Evolutionary conservation across 2,329 filamentous ascomycete species (phyloP).

Genomic region (Diaporthe ampelina): DNA sequence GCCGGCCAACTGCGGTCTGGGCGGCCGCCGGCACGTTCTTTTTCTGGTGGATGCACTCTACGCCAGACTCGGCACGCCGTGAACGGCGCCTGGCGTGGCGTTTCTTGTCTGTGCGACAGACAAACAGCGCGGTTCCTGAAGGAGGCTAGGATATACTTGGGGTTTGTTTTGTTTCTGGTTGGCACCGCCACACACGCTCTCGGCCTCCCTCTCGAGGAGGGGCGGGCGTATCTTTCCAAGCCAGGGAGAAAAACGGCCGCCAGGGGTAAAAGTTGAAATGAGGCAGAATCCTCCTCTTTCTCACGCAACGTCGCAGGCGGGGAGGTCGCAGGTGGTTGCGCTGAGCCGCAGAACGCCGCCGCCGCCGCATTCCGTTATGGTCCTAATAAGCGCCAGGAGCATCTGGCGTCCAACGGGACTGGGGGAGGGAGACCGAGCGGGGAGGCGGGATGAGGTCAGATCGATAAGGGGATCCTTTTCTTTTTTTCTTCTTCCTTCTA

Average conservation of each 20-base stretch:
- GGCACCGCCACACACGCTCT: not conserved
- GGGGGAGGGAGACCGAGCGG: not conserved
- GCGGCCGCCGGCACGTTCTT: slow-evolving; percentile 1
- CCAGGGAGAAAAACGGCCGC: not conserved
- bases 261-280: not conserved
- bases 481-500: not conserved
- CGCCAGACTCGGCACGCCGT: not conserved
- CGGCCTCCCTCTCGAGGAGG: too few relatives aligned
- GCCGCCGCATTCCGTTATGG: not conserved
- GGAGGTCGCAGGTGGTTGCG: not conserved
- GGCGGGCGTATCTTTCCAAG: not conserved
- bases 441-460: not conserved
- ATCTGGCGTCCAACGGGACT: not conserved
- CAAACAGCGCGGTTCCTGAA: not conserved
- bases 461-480: slow-evolving; percentile 16
- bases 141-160: not conserved
- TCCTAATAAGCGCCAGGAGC: not conserved
- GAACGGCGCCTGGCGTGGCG: not conserved
- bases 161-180: not conserved
- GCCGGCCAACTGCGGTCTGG: not conserved
- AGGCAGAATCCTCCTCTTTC: not conserved
- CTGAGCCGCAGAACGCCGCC: not conserved
- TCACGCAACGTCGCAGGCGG: not conserved
- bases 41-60: not conserved
- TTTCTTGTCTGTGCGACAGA: slow-evolving; percentile 15